These are phyloP conservation scores for Macrolepiota fuliginosa DNA, from an alignment of 768 basidiomycete species.

Conservation along the genomic window DNA sequence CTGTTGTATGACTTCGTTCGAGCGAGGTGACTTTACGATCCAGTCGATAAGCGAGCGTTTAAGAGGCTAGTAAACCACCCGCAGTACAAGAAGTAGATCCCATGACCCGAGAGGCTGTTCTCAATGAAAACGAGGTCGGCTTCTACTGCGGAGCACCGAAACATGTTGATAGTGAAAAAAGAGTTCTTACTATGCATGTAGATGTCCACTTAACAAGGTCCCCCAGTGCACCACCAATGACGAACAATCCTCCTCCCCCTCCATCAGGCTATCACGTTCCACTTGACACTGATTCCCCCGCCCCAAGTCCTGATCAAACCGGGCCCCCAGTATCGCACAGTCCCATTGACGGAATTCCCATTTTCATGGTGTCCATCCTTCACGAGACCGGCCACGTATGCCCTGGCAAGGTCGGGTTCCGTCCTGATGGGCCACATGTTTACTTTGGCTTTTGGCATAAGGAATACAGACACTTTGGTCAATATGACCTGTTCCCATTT, in stretches of 20 bases:
- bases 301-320: constrained; percentile 40
- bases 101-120: too few relatives aligned
- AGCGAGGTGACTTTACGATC: too few relatives aligned
- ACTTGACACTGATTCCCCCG: constrained; percentile 38
- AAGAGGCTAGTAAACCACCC: too few relatives aligned
- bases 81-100: too few relatives aligned
- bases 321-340: constrained; percentile 56
- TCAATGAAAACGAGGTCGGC: too few relatives aligned
- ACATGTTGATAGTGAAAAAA: too few relatives aligned
- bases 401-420: constrained; percentile 76
- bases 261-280: constrained; percentile 67
- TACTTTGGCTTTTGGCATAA: constrained; percentile 60
- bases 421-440: constrained; percentile 41
- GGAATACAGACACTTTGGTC: constrained; percentile 58
- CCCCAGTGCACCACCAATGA: not conserved
- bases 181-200: too few relatives aligned
- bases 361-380: constrained; percentile 74
- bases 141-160: too few relatives aligned
- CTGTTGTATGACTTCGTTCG: too few relatives aligned
- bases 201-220: too few relatives aligned
- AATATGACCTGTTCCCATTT: constrained; percentile 75
- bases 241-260: not conserved
- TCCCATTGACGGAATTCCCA: constrained; percentile 48
- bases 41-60: too few relatives aligned
- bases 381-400: constrained; percentile 66